A percentile compares a stretch with the other conserved stretches of the same genome.
These are phyloP conservation scores for Clonostachys rosea DNA, from an alignment of 2,329 filamentous ascomycete genomes.

Conservation along the genomic window DNA sequence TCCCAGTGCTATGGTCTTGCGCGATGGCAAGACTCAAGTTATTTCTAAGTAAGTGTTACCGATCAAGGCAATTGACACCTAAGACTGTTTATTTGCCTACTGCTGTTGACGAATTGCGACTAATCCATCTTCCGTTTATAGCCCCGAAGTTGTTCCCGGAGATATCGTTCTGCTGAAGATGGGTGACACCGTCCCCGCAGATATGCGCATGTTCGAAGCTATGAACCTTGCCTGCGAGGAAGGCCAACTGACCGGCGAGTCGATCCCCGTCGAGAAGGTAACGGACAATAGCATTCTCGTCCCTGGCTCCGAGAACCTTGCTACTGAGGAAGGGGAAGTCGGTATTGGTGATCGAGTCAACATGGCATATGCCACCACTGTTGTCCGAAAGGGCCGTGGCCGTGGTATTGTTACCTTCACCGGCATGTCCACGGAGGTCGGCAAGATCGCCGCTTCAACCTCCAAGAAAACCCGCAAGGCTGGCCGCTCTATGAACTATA, in stretches of 20 bases:
- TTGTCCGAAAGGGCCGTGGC: conserved; percentile 68
- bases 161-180: conserved; percentile 65
- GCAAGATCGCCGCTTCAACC: conserved; percentile 59
- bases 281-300: conserved; percentile 40
- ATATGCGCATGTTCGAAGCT: conserved; percentile 64
- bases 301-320: conserved; percentile 39
- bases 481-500: conserved; percentile 45
- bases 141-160: conserved; percentile 63
- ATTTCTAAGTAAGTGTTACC: conserved; percentile 47
- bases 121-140: conserved; percentile 12
- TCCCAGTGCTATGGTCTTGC: conserved; percentile 57
- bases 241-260: conserved; percentile 72
- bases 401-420: conserved; percentile 69
- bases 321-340: conserved; percentile 41
- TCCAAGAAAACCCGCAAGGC: conserved; percentile 51
- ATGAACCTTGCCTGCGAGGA: conserved; percentile 82
- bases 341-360: conserved; percentile 70
- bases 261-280: conserved; percentile 65
- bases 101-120: too few relatives aligned
- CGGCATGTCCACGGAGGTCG: conserved; percentile 68
- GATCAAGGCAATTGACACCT: too few relatives aligned
- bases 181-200: conserved; percentile 72
- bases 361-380: conserved; percentile 70
- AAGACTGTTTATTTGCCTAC: too few relatives aligned
- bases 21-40: conserved; percentile 52